Percentiles rank a stretch among this genome's conserved stretches.
Evolutionary conservation across 352 stramenopile genomes (phyloP).

Genomic region (Pythium brassicae): DNA sequence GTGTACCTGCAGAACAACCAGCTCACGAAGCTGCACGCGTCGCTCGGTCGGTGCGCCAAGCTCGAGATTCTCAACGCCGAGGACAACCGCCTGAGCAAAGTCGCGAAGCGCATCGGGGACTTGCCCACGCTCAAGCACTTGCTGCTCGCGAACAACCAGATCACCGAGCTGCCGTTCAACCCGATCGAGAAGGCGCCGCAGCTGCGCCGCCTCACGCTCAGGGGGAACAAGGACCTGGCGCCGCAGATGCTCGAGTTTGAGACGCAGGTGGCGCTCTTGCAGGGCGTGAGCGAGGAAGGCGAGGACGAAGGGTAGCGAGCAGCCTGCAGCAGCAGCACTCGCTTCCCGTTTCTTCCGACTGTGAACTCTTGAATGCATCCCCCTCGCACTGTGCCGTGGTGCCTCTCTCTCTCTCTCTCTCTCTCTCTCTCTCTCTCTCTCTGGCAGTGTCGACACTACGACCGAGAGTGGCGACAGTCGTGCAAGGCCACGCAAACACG

Average conservation of each 20-base stretch:
- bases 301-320: conserved; percentile 33
- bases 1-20: conserved; percentile 85
- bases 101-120: conserved; percentile 80
- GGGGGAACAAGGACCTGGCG: conserved; percentile 73
- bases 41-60: conserved; percentile 65
- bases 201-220: conserved; percentile 77
- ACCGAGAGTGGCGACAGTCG: too few species aligned
- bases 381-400: too few species aligned
- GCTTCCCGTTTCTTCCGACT: neutral
- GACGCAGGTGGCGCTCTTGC: conserved; percentile 49
- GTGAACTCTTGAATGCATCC: too few species aligned
- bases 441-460: too few species aligned
- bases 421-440: too few species aligned
- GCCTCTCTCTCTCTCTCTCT: too few species aligned
- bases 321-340: neutral
- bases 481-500: too few species aligned
- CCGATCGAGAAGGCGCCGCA: conserved; percentile 59
- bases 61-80: conserved; percentile 85
- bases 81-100: conserved; percentile 76
- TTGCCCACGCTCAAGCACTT: conserved; percentile 77
- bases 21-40: conserved; percentile 75
- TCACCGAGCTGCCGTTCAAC: conserved; percentile 79
- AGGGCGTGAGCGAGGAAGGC: conserved; percentile 42
- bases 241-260: conserved; percentile 57
- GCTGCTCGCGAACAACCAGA: conserved; percentile 80